Evolutionary conservation across 352 stramenopile genomes (phyloP).

Genomic region (Phytophthora quininea): DNA sequence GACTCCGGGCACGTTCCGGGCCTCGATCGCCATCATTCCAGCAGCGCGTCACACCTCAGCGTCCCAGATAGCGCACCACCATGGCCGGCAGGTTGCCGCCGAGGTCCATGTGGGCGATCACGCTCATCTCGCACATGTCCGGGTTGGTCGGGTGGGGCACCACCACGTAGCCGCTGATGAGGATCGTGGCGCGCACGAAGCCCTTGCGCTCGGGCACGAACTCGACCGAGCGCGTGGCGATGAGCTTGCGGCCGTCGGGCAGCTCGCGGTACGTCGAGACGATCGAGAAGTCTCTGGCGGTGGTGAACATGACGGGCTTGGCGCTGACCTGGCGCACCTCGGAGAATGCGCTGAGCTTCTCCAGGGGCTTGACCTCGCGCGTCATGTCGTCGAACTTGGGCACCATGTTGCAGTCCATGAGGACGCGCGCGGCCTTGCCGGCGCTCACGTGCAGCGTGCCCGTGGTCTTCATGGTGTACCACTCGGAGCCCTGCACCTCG

Average conservation of each 20-base stretch:
- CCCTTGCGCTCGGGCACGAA: constrained; percentile 54
- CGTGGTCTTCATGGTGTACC: constrained; percentile 79
- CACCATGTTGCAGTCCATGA: constrained; percentile 64
- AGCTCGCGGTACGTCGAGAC: constrained; percentile 61
- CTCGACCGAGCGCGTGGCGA: constrained; percentile 78
- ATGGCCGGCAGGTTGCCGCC: constrained; percentile 70
- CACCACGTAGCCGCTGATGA: constrained; percentile 78
- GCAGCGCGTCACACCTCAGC: too few relatives aligned
- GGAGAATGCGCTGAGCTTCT: constrained; percentile 67
- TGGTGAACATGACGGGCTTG: constrained; percentile 81
- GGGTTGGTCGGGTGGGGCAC: constrained; percentile 64
- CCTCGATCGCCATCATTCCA: too few relatives aligned
- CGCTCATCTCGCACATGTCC: constrained; percentile 65
- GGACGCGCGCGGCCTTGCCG: constrained; percentile 51
- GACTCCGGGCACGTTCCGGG: too few relatives aligned
- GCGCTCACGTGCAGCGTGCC: constrained; percentile 62
- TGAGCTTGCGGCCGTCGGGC: constrained; percentile 56
- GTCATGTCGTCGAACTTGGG: constrained; percentile 86
- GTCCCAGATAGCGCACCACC: constrained; percentile 76
- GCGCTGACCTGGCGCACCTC: constrained; percentile 67
- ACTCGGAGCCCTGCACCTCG: constrained; percentile 61
- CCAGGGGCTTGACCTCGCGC: constrained; percentile 63
- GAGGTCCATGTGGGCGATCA: constrained; percentile 83
- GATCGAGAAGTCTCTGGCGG: constrained; percentile 75
- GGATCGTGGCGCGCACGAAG: constrained; percentile 50